Evolutionary conservation across 2,329 filamentous ascomycete species (phyloP).

Genomic region (Hymenoscyphus linearis): DNA sequence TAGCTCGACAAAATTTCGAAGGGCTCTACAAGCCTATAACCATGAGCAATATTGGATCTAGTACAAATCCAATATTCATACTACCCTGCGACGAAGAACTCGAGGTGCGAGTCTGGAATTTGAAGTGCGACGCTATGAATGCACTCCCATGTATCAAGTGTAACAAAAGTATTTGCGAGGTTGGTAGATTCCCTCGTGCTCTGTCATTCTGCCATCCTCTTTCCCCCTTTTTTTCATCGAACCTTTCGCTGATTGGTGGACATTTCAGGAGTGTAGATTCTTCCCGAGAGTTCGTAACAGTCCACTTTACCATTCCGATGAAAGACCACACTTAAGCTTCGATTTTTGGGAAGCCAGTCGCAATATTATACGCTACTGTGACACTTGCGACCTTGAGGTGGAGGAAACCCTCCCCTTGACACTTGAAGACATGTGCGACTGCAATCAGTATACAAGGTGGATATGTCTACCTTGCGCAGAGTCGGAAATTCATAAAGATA

Average conservation of each 20-base stretch:
- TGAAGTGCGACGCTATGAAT: constrained; percentile 2
- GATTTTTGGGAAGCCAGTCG: not conserved
- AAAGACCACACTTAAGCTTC: not conserved
- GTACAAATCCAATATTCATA: too few relatives aligned
- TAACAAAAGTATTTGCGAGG: not conserved
- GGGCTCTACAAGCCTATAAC: not conserved
- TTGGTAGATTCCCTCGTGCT: too few relatives aligned
- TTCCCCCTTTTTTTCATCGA: not conserved
- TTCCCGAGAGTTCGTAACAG: not conserved
- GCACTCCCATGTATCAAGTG: constrained; percentile 1
- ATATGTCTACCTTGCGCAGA: constrained; percentile 16
- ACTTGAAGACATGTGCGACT: constrained; percentile 14
- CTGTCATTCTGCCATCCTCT: too few relatives aligned
- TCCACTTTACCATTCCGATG: not conserved
- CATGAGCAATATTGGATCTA: too few relatives aligned
- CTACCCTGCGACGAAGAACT: not conserved
- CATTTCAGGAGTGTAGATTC: constrained; percentile 1
- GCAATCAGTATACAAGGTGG: constrained; percentile 17
- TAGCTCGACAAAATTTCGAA: not conserved
- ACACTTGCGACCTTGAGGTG: constrained; percentile 12
- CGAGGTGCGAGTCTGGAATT: constrained; percentile 2
- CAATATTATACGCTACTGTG: constrained; percentile 11
- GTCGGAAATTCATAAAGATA: constrained; percentile 6
- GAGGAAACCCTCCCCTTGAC: constrained; percentile 9
- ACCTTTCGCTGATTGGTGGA: not conserved